Percentiles rank a stretch among this genome's conserved stretches.
These are phyloP conservation scores for Lasiodiplodia sp. DNA, from an alignment of 2,329 filamentous ascomycete genomes.

Conservation along the genomic window DNA sequence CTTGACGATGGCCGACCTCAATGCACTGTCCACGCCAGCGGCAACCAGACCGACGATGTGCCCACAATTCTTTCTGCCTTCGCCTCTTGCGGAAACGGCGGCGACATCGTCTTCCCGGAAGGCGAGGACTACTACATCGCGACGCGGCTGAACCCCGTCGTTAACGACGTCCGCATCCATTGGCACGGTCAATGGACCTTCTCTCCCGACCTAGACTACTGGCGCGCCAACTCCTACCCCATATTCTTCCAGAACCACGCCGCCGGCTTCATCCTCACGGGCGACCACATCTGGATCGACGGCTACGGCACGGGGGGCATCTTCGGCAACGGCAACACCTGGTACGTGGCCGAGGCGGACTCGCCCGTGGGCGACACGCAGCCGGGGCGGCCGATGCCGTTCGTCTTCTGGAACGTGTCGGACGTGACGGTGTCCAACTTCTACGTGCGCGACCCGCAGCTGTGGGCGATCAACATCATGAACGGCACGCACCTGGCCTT, in stretches of 20 bases:
- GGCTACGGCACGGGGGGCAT: constrained; percentile 62
- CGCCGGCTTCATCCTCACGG: constrained; percentile 61
- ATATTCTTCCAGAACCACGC: constrained; percentile 64
- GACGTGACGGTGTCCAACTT: constrained; percentile 63
- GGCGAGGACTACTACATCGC: constrained; percentile 60
- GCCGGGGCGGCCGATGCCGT: constrained; percentile 64
- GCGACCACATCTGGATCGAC: constrained; percentile 59
- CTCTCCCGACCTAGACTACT: constrained; percentile 61
- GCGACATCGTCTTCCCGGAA: constrained; percentile 60
- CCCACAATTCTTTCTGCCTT: constrained; percentile 53
- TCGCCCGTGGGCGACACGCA: constrained; percentile 48
- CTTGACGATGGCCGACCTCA: constrained; percentile 32
- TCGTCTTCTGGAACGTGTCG: constrained; percentile 66
- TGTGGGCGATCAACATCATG: constrained; percentile 66
- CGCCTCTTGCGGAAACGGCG: constrained; percentile 48
- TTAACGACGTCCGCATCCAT: constrained; percentile 60
- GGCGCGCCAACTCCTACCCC: constrained; percentile 62
- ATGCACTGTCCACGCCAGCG: constrained; percentile 52
- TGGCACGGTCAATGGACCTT: constrained; percentile 63
- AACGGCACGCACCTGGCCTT: constrained; percentile 63
- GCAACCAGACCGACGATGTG: constrained; percentile 49
- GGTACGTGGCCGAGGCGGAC: constrained; percentile 59
- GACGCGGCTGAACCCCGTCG: constrained; percentile 57
- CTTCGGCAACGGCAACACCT: constrained; percentile 61
- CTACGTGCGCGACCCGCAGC: constrained; percentile 58